phyloP scores from a whole-genome alignment of 345 rosid species.

The Linum trigynum region DNA sequence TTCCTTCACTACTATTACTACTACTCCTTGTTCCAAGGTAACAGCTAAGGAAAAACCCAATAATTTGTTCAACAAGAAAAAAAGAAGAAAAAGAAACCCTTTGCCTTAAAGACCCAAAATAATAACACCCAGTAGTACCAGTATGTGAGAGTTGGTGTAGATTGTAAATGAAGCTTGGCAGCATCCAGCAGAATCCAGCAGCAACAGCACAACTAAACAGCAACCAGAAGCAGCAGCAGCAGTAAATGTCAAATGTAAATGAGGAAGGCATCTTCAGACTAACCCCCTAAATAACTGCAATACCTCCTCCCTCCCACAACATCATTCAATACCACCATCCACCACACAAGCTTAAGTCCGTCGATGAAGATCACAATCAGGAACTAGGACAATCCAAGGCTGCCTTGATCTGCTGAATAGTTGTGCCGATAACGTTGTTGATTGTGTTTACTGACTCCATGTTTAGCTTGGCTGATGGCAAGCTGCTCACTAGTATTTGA shows the following conservation, averaged over 20 bases:
- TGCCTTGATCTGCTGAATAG: slow-evolving; percentile 85
- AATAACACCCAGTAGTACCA: too few species aligned
- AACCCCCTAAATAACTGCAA: slow-evolving; percentile 22
- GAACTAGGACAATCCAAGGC: slow-evolving; percentile 72
- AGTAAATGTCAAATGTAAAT: slow-evolving; percentile 23
- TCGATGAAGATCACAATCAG: slow-evolving; percentile 17
- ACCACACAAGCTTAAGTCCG: slow-evolving; percentile 15
- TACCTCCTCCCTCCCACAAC: slow-evolving; percentile 15
- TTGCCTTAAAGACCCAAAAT: too few species aligned
- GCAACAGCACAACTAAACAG: slow-evolving; percentile 7
- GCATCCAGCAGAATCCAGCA: slow-evolving; percentile 19
- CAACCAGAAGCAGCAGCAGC: not conserved
- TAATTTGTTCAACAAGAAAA: slow-evolving; percentile 18
- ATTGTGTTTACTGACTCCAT: slow-evolving; percentile 91
- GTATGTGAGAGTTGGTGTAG: slow-evolving; percentile 23
- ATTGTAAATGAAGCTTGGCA: slow-evolving; percentile 32
- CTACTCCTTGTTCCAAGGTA: slow-evolving; percentile 10
- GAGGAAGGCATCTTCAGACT: slow-evolving; percentile 48
- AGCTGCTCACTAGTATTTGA: slow-evolving; percentile 82
- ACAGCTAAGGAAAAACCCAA: slow-evolving; percentile 11
- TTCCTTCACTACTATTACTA: too few species aligned
- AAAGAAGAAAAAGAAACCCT: not conserved
- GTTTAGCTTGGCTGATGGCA: slow-evolving; percentile 81
- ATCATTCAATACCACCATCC: slow-evolving; percentile 31
- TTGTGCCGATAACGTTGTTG: slow-evolving; percentile 73